These are phyloP conservation scores for Odontarrhena argentea DNA, from an alignment of 345 rosid species.

Conservation along the genomic window DNA sequence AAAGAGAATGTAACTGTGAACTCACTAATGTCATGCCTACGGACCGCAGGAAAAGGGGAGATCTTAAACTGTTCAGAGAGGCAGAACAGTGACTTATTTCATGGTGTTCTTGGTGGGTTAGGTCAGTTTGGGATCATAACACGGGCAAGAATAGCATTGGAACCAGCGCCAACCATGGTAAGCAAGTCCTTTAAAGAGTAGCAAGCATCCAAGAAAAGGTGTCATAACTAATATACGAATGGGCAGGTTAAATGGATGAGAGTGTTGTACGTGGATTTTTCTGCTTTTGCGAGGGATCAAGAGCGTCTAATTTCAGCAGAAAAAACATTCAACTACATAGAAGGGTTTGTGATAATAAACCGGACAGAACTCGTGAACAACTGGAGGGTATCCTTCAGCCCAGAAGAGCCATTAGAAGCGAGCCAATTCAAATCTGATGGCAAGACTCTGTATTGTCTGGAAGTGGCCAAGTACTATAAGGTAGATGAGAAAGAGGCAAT, in stretches of 20 bases:
- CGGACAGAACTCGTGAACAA: conserved; percentile 76
- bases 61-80: conserved; percentile 69
- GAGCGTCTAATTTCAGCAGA: conserved; percentile 65
- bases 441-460: conserved; percentile 78
- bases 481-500: conserved; percentile 43
- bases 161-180: conserved; percentile 85
- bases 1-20: conserved; percentile 21
- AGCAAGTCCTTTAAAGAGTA: conserved; percentile 29
- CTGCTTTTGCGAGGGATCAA: conserved; percentile 75
- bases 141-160: conserved; percentile 79
- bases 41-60: conserved; percentile 83
- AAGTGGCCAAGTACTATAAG: conserved; percentile 77
- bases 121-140: conserved; percentile 98
- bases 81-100: conserved; percentile 79
- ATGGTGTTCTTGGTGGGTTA: conserved; percentile 85
- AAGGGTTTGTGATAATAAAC: conserved; percentile 90
- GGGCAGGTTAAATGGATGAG: conserved; percentile 95
- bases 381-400: conserved; percentile 86
- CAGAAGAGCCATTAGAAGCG: conserved; percentile 79
- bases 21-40: conserved; percentile 30
- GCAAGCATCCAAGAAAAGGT: background rate
- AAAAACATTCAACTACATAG: conserved; percentile 69
- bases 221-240: conserved; percentile 24
- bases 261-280: conserved; percentile 78
- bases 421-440: conserved; percentile 78